phyloP scores from a whole-genome alignment of 2,329 filamentous ascomycete genomes.

The Talaromyces sp. region DNA sequence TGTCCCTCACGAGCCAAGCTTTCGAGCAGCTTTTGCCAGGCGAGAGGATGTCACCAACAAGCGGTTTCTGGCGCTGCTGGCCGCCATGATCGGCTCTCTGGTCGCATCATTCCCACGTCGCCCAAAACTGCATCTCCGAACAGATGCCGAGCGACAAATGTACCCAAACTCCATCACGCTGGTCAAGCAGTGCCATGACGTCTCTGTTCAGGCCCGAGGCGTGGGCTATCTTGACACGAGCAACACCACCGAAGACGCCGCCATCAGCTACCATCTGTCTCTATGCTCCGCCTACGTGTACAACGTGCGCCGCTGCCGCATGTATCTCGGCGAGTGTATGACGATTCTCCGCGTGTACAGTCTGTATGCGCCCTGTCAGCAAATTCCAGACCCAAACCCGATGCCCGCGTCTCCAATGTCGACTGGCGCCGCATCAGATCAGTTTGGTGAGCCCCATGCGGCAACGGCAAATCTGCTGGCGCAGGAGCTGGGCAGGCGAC shows the following conservation, averaged over 20 bases:
- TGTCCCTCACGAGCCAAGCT: slow-evolving; percentile 42
- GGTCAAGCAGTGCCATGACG: slow-evolving; percentile 38
- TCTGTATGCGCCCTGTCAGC: slow-evolving; percentile 22
- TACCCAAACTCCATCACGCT: slow-evolving; percentile 40
- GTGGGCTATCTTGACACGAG: slow-evolving; percentile 38
- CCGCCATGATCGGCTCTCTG: slow-evolving; percentile 40
- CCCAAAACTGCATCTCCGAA: slow-evolving; percentile 35
- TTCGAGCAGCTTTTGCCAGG: slow-evolving; percentile 37
- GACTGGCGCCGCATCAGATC: slow-evolving; percentile 2
- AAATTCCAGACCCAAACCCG: slow-evolving; percentile 9
- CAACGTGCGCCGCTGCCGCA: slow-evolving; percentile 32
- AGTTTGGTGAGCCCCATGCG: slow-evolving; percentile 18
- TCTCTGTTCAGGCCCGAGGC: slow-evolving; percentile 41
- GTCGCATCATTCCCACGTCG: slow-evolving; percentile 42
- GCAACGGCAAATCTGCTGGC: slow-evolving; percentile 28
- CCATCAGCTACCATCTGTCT: slow-evolving; percentile 40
- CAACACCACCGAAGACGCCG: slow-evolving; percentile 39
- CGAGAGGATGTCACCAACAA: slow-evolving; percentile 37
- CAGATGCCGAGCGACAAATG: slow-evolving; percentile 29
- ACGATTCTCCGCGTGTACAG: slow-evolving; percentile 38
- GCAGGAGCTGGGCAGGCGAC: slow-evolving; percentile 48
- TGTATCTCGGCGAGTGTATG: slow-evolving; percentile 40
- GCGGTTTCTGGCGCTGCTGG: slow-evolving; percentile 40
- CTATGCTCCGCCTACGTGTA: slow-evolving; percentile 37
- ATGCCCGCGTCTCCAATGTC: slow-evolving; percentile 16